Conservation (phyloP, 495 filamentous ascomycete genomes). For the Lasiosphaeris hirsuta region DNA sequence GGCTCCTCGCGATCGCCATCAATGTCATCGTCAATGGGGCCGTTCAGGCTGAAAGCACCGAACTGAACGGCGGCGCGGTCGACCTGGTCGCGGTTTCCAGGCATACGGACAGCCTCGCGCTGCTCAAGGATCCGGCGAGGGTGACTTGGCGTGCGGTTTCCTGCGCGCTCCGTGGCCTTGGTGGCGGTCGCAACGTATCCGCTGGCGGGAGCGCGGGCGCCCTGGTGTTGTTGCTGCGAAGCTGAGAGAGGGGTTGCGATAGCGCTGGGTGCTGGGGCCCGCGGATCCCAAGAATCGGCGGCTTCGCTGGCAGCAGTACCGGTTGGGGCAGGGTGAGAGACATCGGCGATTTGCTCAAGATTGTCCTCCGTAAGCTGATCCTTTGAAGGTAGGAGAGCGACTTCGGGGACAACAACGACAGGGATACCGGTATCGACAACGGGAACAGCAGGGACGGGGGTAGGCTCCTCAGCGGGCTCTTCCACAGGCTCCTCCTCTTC, state of each 20-base stretch:
- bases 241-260: conserved; percentile 53
- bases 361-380: conserved; percentile 88
- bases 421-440: no score
- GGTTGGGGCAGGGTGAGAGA: conserved; percentile 66
- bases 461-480: conserved; percentile 27
- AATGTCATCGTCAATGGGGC: conserved; percentile 70
- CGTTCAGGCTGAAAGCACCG: conserved; percentile 90
- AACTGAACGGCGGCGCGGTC: conserved; percentile 95
- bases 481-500: conserved; percentile 29
- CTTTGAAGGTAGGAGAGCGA: conserved; percentile 62
- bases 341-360: conserved; percentile 82
- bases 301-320: conserved; percentile 89
- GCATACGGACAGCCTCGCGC: conserved; percentile 97
- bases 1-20: conserved; percentile 93
- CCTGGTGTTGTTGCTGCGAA: conserved; percentile 55
- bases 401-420: conserved; percentile 48
- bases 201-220: conserved; percentile 53
- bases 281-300: conserved; percentile 75
- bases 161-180: conserved; percentile 63
- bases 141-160: conserved; percentile 66
- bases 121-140: conserved; percentile 86
- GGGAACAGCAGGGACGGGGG: conserved; percentile 6
- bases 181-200: conserved; percentile 71
- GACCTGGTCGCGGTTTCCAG: conserved; percentile 86
- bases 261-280: conserved; percentile 47